Base-by-base conservation (phyloP, 2,329 filamentous ascomycete species). In the Nemania abortiva region DNA sequence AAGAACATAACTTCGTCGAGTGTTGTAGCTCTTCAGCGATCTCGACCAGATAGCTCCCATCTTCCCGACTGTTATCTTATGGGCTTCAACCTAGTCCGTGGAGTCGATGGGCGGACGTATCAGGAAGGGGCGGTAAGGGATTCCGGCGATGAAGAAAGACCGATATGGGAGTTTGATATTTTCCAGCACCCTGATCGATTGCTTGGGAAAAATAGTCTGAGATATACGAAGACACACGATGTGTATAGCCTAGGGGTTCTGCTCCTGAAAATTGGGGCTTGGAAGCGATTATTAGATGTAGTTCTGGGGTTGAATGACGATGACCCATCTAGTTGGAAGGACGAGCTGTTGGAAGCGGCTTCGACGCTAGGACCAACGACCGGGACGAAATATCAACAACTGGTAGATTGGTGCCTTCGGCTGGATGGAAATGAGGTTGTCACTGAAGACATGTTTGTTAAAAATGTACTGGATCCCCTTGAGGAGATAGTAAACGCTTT, bases 401-500 rank as follows among this genome's bases (percentile, higher is more conserved):
- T 47, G 18, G 45, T 47, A 1, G 18, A 7, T 7, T 47, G 45
- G 45, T 47, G 45, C n/a, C 45, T 47, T 6, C 18, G 45, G 6
- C 13, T 47, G 45, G 45, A 47, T 9, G 45, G 45, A 15, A 47
- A 20, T 9, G 45, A 47, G n/a, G 45, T 47, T 9, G n/a, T 47
- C 1, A 47, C 45, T 5, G 18, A 47, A 47, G n/a, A 15, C 18
- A 22, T 22, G 45, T 47, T 47, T 7, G 45, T 47, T 13, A 18
- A 47, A 15, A 1, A 22, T 9, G 18, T 47, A 20, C n/a, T 47
- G 22, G 18, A 47, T 20, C 45, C 45, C n/a, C n/a, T 47, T 6
- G 45, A 47, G 45, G 45, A 20, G 45, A 47, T 47, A 9, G 45
- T n/a, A 47, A 47, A 47, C 45, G 45, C 45, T 9, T 47, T 47